Evolutionary conservation across 495 filamentous ascomycete genomes (phyloP), one percentile per base, ranked within the genome.

Genomic region (Penicillium longicatenatum): DNA sequence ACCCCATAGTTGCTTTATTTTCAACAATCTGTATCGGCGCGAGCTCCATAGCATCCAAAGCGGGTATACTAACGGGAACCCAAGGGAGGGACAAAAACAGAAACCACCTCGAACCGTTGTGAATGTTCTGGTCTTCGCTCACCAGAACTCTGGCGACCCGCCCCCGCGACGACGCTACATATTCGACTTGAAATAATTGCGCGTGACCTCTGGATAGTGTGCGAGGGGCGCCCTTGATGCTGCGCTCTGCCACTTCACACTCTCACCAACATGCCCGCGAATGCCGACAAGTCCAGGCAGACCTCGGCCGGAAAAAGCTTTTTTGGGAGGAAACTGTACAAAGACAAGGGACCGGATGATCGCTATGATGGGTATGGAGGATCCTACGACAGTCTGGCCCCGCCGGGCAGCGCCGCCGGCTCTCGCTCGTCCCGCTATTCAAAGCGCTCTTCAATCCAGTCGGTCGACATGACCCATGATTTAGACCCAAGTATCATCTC

Each of bases 261-360:
- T 63, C 63, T 54, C 70, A 71, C 68, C 69, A 77, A 74, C 55
- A 83, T 83, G 79, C 79, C 80, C 67, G 64, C 75, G 62, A 76
- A 74, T 71, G 84, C 85, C 75, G 87, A 91, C 77, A 93, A 93
- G 76, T 81, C 87, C 55, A 84, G 90, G 70, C 89, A 92, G 78
- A 89, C 89, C 50, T 92, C 91, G 52, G 85, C 85, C 63, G 88
- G 89, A 60, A 93, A 92, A 76, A 92, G 89, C 50, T 93, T 96
- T 79, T 94, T 94, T 71, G 85, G 89, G 59, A 83, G 87, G 69
- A 91, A 84, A 65, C 64, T 84, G 61, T 77, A 92, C 72, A 91
- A 91, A 70, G 91, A 92, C 61, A 89, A 84, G 68, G 77, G 80
- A 63, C 78, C 71, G 57, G 80, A 83, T 43, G 74, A 74, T 50